phyloP scores from a whole-genome alignment of 2,329 filamentous ascomycete genomes.

The Diaporthe ampelina region DNA sequence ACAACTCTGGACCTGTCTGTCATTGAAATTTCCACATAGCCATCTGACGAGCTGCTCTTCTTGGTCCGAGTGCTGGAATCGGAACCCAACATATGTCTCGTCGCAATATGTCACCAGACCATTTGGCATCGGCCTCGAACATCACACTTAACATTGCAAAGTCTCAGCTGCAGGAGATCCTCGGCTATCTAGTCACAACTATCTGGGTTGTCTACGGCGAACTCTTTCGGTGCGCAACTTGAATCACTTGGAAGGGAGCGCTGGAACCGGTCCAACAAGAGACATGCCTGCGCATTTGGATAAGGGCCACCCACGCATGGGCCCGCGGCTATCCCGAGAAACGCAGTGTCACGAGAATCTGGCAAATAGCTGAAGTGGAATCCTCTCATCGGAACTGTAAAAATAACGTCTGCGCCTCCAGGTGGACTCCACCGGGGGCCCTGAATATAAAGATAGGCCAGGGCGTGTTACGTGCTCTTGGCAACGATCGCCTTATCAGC shows the following conservation, averaged over 20 bases:
- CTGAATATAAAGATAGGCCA: neutral
- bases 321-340: neutral
- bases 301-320: too few species aligned
- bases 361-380: neutral
- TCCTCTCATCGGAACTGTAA: neutral
- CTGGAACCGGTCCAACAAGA: too few species aligned
- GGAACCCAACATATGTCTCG: neutral
- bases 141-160: neutral
- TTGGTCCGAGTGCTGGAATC: too few species aligned
- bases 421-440: neutral
- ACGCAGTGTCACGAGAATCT: neutral
- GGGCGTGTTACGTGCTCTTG: neutral
- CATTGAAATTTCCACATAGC: too few species aligned
- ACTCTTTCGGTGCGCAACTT: neutral
- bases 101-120: neutral
- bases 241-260: neutral
- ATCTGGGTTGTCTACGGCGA: neutral
- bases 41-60: too few species aligned
- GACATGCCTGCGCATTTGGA: too few species aligned
- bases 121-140: too few species aligned
- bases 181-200: neutral
- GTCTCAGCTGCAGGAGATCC: neutral
- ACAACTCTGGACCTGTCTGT: too few species aligned
- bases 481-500: neutral
- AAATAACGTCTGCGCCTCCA: neutral